Percentiles rank a stretch among this genome's conserved stretches.
Evolutionary conservation across 202 grass and related monocot species (phyloP).

Genomic region (Hordeum pubiflorum): DNA sequence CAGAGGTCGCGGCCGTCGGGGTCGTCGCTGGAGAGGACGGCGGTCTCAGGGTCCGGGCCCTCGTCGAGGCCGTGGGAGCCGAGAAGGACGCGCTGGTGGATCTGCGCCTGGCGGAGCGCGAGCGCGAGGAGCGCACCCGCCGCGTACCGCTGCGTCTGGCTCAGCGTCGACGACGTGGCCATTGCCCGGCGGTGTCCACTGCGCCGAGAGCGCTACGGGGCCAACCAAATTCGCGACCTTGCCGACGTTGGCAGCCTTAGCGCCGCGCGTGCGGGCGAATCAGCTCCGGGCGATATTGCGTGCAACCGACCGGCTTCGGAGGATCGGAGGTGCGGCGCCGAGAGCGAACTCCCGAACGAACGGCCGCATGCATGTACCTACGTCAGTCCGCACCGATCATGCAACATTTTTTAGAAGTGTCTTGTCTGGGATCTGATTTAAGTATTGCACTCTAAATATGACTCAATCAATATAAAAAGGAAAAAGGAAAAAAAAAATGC

Average conservation of each 20-base stretch:
- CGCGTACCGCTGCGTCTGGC: slow-evolving; percentile 81
- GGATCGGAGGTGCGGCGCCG: not conserved
- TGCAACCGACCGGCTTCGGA: not conserved
- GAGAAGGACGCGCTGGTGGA: slow-evolving; percentile 68
- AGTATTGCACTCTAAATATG: too few relatives aligned
- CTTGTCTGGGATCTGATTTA: too few relatives aligned
- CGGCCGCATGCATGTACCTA: not conserved
- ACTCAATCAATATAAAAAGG: too few relatives aligned
- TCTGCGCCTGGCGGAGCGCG: slow-evolving; percentile 91
- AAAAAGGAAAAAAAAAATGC: too few relatives aligned
- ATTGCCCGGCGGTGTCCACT: slow-evolving; percentile 29
- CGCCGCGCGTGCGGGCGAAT: not conserved
- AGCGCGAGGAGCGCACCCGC: slow-evolving; percentile 81
- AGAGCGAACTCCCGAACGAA: not conserved
- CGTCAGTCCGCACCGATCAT: too few relatives aligned
- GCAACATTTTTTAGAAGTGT: too few relatives aligned
- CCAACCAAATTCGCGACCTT: not conserved
- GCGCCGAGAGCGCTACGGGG: not conserved
- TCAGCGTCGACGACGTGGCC: slow-evolving; percentile 67
- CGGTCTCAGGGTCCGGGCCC: slow-evolving; percentile 13
- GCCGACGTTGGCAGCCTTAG: not conserved
- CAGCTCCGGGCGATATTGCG: not conserved
- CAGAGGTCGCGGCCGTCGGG: slow-evolving; percentile 48
- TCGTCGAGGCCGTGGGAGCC: slow-evolving; percentile 49
- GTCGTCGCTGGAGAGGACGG: slow-evolving; percentile 29